Conservation (phyloP, 2,329 filamentous ascomycete species). For the Aspergillus costaricaensis region DNA sequence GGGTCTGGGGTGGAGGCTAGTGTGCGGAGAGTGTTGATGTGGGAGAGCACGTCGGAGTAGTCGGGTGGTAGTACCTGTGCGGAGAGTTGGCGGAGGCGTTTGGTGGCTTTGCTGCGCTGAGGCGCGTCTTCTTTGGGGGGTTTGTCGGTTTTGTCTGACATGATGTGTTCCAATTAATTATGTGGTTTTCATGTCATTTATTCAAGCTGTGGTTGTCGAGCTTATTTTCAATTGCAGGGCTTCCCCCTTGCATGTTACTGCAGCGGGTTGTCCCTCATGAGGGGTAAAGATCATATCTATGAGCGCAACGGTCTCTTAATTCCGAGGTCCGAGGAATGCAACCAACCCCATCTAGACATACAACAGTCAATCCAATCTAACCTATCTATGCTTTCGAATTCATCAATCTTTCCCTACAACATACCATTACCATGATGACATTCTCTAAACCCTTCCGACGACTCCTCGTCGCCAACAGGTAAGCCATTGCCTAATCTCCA, state of each 20-base stretch:
- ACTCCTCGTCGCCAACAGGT: constrained; percentile 59
- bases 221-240: not conserved
- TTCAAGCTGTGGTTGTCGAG: not conserved
- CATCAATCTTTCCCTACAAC: not conserved
- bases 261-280: constrained; percentile 11
- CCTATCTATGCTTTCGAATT: not conserved
- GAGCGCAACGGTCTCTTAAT: not conserved
- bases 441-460: constrained; percentile 44
- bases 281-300: constrained; percentile 12
- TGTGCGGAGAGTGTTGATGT: constrained; percentile 54
- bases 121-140: not conserved
- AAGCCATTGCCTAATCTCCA: constrained; percentile 1
- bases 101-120: constrained; percentile 34
- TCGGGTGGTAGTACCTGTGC: constrained; percentile 60
- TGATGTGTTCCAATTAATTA: not conserved
- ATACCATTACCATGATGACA: constrained; percentile 3
- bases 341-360: too few species aligned
- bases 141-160: constrained; percentile 22
- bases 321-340: constrained; percentile 25
- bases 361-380: not conserved
- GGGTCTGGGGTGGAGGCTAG: constrained; percentile 59
- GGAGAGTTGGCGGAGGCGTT: constrained; percentile 52
- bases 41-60: constrained; percentile 62
- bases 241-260: constrained; percentile 1
- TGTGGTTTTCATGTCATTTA: not conserved